Conservation (phyloP, 2,329 filamentous ascomycete genomes). For the Sphaerulina populicola region DNA sequence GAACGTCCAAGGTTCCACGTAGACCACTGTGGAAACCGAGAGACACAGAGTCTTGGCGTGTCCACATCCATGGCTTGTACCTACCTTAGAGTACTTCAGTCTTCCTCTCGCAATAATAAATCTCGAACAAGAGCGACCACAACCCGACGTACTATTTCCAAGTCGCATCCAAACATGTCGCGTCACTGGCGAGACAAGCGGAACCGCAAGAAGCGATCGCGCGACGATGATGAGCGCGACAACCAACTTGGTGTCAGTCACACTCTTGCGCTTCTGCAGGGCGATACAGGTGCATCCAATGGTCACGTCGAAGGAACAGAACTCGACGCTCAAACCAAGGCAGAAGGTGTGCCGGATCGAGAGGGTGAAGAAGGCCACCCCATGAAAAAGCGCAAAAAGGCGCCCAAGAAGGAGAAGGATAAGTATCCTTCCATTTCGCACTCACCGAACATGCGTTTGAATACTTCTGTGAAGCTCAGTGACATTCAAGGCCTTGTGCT, state of each 20-base stretch:
- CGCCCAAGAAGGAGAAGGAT: constrained; percentile 25
- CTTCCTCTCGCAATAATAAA: neutral
- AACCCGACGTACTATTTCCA: neutral
- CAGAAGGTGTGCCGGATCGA: constrained; percentile 17
- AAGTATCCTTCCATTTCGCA: constrained; percentile 50
- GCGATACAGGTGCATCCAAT: neutral
- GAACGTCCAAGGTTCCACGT: no score
- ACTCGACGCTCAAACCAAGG: constrained; percentile 6
- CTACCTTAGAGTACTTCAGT: no score
- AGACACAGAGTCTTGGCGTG: neutral
- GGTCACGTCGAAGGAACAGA: constrained; percentile 8
- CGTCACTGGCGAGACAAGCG: neutral
- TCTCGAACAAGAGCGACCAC: neutral
- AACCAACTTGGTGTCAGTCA: constrained; percentile 23
- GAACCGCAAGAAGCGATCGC: constrained; percentile 23
- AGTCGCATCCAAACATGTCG: constrained; percentile 1
- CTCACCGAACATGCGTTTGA: constrained; percentile 45
- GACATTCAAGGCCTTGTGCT: constrained; percentile 53
- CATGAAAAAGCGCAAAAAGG: constrained; percentile 25
- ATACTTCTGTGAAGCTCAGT: constrained; percentile 49
- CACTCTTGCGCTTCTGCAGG: constrained; percentile 23
- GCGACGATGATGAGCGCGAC: constrained; percentile 23
- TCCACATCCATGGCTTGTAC: no score
- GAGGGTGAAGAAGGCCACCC: constrained; percentile 5
- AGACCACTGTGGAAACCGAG: neutral